Conservation (phyloP, 352 stramenopile genomes). For the Poterioochromonas sp. region DNA sequence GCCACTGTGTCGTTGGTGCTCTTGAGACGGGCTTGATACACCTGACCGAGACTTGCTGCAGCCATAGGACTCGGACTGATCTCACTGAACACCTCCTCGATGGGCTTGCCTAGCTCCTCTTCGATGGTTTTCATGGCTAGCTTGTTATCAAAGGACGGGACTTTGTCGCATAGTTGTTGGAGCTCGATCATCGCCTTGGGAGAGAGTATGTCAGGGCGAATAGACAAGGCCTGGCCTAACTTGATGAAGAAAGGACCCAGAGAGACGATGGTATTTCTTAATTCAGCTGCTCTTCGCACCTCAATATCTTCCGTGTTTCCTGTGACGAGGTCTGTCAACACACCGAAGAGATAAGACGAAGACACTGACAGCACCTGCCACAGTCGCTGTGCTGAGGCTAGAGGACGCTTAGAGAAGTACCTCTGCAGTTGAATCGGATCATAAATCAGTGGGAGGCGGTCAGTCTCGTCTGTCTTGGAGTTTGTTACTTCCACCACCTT, state of each 20-base stretch:
- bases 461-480: not conserved
- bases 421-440: conserved; percentile 51
- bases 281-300: not conserved
- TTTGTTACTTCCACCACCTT: conserved; percentile 37
- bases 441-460: conserved; percentile 52
- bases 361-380: conserved; percentile 50
- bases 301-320: conserved; percentile 35
- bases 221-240: conserved; percentile 68
- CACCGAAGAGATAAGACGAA: conserved; percentile 41
- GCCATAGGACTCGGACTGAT: conserved; percentile 64
- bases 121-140: conserved; percentile 62
- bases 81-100: conserved; percentile 61
- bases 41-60: conserved; percentile 63
- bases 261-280: conserved; percentile 41
- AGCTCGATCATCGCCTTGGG: conserved; percentile 63
- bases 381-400: conserved; percentile 48
- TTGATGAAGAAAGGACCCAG: conserved; percentile 73
- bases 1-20: conserved; percentile 49
- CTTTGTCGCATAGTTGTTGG: conserved; percentile 59
- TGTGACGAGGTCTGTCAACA: not conserved
- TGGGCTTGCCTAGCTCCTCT: conserved; percentile 55
- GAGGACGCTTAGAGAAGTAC: conserved; percentile 54
- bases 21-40: conserved; percentile 48
- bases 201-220: conserved; percentile 67
- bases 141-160: conserved; percentile 60